These are phyloP conservation scores for Medicago arabica DNA, from an alignment of 306 rosid genomes.

Conservation along the genomic window DNA sequence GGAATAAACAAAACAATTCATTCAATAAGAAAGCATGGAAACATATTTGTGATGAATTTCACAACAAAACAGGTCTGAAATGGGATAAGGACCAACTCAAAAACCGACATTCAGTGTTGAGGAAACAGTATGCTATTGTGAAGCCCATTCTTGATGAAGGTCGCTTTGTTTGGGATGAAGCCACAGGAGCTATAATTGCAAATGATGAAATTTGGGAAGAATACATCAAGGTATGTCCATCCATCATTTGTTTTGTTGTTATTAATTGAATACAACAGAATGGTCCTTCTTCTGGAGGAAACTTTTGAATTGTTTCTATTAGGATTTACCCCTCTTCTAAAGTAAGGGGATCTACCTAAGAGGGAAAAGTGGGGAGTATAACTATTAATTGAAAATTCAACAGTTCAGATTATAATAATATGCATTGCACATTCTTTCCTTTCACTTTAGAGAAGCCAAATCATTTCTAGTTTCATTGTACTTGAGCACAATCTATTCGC, in stretches of 20 bases:
- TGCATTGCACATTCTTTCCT: slow-evolving; percentile 1
- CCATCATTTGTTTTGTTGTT: slow-evolving; percentile 31
- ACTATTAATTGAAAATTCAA: not conserved
- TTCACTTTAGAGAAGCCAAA: not conserved
- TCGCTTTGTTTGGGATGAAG: slow-evolving; percentile 72
- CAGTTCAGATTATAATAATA: not conserved
- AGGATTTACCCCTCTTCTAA: not conserved
- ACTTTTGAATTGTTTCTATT: slow-evolving; percentile 14
- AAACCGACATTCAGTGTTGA: slow-evolving; percentile 71
- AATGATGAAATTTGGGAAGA: slow-evolving; percentile 64
- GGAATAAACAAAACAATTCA: slow-evolving; percentile 57
- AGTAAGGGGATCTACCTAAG: not conserved
- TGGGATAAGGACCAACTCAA: slow-evolving; percentile 87
- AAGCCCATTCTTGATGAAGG: slow-evolving; percentile 60
- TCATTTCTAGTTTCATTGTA: slow-evolving; percentile 19
- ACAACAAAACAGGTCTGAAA: slow-evolving; percentile 62
- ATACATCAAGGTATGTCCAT: slow-evolving; percentile 63
- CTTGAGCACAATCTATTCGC: slow-evolving; percentile 23
- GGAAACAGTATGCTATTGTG: slow-evolving; percentile 61
- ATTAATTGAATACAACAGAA: not conserved
- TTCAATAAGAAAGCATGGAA: slow-evolving; percentile 79
- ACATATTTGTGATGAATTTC: slow-evolving; percentile 67
- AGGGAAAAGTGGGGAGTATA: not conserved
- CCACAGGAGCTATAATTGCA: slow-evolving; percentile 61
- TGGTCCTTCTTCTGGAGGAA: slow-evolving; percentile 32